Evolutionary conservation across 805 yeast genomes (phyloP), one percentile per base, ranked within the genome.

Genomic region (Wickerhamia fluorescens): DNA sequence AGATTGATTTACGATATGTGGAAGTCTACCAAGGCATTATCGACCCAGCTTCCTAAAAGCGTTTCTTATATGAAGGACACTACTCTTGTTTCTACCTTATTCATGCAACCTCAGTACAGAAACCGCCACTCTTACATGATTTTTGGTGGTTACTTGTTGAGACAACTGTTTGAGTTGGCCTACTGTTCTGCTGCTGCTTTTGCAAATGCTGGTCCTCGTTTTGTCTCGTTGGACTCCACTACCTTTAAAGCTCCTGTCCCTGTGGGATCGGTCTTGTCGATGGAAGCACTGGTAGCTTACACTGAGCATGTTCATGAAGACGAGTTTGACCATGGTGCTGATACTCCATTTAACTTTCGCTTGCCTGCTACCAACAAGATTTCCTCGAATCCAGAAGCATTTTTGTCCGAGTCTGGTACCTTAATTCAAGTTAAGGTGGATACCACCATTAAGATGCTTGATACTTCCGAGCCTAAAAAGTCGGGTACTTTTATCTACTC

Each of bases 41-140:
- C 70, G 63, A 40, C 48, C 12, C 33, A 52, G 12, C n/a, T 10
- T 13, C 78, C 80, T n/a, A 54, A 53, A 14, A 72, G 71, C 37
- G 53, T 78, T 17, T 61, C 67, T 25, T 72, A 72, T 41, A 82
- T 86, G 94, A 68, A 71, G 28, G 79, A 84, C 37, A 78, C 96
- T 1, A 60, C 54, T 29, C 68, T 83, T 30, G 63, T 71, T 29
- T 81, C 94, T 7, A 84, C 95, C 5, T 71, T 79, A 46, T 77
- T 87, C 56, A 89, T 88, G 89, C 96, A 88, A 58, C 96, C 96
- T 2, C 96, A 88, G 61, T 88, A 87, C 61, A 75, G 96, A 58
- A 88, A 88, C 63, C 74, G 95, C 52, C 95, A 88, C 52, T 82
- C 94, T 3, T 85, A 81, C 58, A 86, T 87, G 85, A 84, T 88